Conservation (phyloP, 441 rosid genomes). For the Jatropha podagrica region DNA sequence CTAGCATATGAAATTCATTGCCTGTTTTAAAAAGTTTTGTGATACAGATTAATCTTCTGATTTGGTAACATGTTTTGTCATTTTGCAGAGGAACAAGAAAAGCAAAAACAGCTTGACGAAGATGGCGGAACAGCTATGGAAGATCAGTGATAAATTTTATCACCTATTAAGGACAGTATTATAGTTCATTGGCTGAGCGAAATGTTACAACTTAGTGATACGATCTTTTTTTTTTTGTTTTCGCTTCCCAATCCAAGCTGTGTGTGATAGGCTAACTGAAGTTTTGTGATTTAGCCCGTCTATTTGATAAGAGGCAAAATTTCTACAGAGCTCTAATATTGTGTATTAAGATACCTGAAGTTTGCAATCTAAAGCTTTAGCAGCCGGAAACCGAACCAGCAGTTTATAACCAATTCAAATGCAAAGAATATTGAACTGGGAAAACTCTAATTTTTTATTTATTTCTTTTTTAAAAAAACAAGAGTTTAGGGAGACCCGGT, state of each 20-base stretch:
- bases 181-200: not conserved
- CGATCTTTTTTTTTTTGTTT: not conserved
- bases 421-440: no score
- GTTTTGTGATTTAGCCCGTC: not conserved
- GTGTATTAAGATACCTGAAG: not conserved
- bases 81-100: conserved; percentile 69
- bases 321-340: not conserved
- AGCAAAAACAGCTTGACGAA: conserved; percentile 55
- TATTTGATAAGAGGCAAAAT: not conserved
- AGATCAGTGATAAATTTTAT: conserved; percentile 27
- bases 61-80: not conserved
- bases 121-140: conserved; percentile 36
- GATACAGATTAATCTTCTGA: not conserved
- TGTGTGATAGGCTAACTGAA: not conserved
- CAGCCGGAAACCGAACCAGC: no score
- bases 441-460: no score
- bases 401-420: no score
- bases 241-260: not conserved
- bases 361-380: not conserved
- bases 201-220: not conserved
- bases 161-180: not conserved
- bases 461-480: no score
- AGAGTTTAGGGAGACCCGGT: no score
- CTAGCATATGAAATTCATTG: not conserved
- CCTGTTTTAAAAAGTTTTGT: not conserved